phyloP scores from a whole-genome alignment of 768 basidiomycete genomes.

The Trametes villosa region DNA sequence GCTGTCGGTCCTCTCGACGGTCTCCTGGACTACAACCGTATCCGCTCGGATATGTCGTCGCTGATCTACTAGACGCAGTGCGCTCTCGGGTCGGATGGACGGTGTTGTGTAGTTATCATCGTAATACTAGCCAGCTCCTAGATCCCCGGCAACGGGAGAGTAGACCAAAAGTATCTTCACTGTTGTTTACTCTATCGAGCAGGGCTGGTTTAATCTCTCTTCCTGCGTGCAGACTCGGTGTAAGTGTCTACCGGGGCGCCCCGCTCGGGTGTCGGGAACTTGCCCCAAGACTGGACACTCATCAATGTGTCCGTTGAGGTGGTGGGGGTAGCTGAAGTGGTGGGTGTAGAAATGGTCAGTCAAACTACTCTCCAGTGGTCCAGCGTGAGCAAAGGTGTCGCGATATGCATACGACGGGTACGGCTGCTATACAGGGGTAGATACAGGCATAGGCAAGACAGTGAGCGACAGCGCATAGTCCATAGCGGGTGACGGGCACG shows the following conservation, averaged over 20 bases:
- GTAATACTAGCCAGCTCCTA: constrained; percentile 25
- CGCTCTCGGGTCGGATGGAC: constrained; percentile 14
- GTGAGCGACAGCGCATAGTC: constrained; percentile 9
- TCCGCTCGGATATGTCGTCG: constrained; percentile 82
- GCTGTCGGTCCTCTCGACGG: constrained; percentile 92
- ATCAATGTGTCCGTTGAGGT: too few species aligned
- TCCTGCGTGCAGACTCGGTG: not conserved
- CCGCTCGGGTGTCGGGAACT: too few species aligned
- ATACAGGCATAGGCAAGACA: constrained; percentile 7
- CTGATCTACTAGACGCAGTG: constrained; percentile 59
- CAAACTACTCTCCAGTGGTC: too few species aligned
- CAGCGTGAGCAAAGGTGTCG: constrained; percentile 19
- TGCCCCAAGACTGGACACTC: too few species aligned
- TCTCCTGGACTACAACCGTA: constrained; percentile 92
- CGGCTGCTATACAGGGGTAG: constrained; percentile 1
- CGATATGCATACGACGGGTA: constrained; percentile 2
- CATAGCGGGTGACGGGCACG: constrained; percentile 1
- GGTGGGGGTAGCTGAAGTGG: too few species aligned
- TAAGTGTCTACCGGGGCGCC: too few species aligned
- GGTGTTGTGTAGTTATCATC: constrained; percentile 23
- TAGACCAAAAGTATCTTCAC: constrained; percentile 27
- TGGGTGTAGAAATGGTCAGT: too few species aligned
- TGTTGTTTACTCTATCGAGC: constrained; percentile 10
- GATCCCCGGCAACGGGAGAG: constrained; percentile 14
- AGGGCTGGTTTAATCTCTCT: constrained; percentile 2